Evolutionary conservation across 805 yeast species (phyloP), one percentile per base, ranked within the genome.

Genomic region (Clavispora asparagi): DNA sequence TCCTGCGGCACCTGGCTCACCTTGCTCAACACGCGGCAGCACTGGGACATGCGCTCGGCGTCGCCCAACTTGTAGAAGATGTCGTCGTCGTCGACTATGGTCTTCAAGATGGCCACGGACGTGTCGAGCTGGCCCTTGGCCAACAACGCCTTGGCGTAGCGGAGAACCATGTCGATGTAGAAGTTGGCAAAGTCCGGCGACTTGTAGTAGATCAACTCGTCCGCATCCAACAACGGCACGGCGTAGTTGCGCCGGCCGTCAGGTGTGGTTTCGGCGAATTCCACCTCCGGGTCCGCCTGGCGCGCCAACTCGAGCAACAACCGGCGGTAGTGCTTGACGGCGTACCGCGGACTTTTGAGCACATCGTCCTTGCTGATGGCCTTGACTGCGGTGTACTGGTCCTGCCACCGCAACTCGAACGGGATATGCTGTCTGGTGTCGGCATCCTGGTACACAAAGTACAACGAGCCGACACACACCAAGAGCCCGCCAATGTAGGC

Each of bases 311-410:
- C 67, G 9, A 68, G 52, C 40, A 71, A 54, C 9, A 71, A 52
- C 45, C 73, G 56, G 38, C 73, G 51, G 53, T 71, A 71, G 55
- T 71, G 76, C 48, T 71, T 71, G 3, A 65, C 73, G 7, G 77
- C 72, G 48, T 67, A 62, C 33, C 73, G 55, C 19, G 77, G 77
- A 46, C 70, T 64, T 42, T 55, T 58, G 47, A 71, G 56, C 16
- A 67, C 73, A 46, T 71, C 77, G 50, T 71, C 77, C 48, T 71
- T 71, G 48, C 70, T 67, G 38, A 71, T 62, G 16, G 74, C 77
- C 50, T 67, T 69, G 16, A 71, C 75, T 1, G 72, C 65, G 11
- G 62, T 56, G 36, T 65, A 56, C 44, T 67, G 72, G 49, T 69
- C 56, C 16, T 48, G n/a, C 41, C 67, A 58, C 10, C 58, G 52